A percentile compares a stretch with the other conserved stretches of the same genome.
Conservation (phyloP, 2,329 filamentous ascomycete species). For the Pseudocercospora musae region DNA sequence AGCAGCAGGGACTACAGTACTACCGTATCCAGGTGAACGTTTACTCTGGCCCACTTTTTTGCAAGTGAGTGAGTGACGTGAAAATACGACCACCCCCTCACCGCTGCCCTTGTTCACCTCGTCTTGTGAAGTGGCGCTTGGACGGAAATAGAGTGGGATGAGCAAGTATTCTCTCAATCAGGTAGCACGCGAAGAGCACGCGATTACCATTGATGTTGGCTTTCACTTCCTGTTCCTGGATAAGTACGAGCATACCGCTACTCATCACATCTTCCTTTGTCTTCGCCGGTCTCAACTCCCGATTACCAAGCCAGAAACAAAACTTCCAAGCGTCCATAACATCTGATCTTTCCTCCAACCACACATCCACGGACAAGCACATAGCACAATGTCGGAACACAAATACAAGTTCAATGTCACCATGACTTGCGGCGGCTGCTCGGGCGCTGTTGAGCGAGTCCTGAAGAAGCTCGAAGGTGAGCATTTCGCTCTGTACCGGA, state of each 20-base stretch:
- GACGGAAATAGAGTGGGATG: neutral
- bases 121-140: too few species aligned
- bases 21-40: neutral
- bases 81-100: too few species aligned
- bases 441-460: constrained; percentile 85
- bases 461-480: constrained; percentile 64
- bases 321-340: neutral
- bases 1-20: neutral
- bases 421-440: constrained; percentile 97
- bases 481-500: neutral
- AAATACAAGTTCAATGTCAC: constrained; percentile 91
- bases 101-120: too few species aligned
- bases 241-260: neutral
- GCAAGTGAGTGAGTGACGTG: neutral
- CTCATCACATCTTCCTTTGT: neutral
- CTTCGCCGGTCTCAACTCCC: neutral
- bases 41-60: neutral
- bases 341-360: neutral
- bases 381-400: constrained; percentile 67
- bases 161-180: constrained; percentile 1
- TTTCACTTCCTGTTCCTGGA: neutral
- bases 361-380: neutral
- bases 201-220: neutral
- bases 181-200: neutral
- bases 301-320: constrained; percentile 11